phyloP scores from a whole-genome alignment of 2,329 filamentous ascomycete species.

The Teratosphaeria nubilosa region DNA sequence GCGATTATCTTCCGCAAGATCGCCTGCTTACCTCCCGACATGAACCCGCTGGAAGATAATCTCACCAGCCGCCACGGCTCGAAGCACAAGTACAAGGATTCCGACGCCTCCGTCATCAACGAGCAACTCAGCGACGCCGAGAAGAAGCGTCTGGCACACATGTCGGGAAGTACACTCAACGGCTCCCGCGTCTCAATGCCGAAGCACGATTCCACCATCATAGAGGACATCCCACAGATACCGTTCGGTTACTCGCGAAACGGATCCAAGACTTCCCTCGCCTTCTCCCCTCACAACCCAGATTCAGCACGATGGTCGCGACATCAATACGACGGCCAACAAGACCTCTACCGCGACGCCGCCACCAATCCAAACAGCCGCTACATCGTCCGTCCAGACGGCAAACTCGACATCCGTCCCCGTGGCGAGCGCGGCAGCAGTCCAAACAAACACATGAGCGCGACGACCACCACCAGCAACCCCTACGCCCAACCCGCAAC shows the following conservation, averaged over 20 bases:
- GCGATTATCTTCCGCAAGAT: slow-evolving; percentile 74
- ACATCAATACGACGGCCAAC: slow-evolving; percentile 41
- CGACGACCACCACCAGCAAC: background rate
- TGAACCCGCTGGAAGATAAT: slow-evolving; percentile 86
- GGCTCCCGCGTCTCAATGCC: slow-evolving; percentile 26
- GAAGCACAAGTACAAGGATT: slow-evolving; percentile 65
- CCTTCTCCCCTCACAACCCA: slow-evolving; percentile 42
- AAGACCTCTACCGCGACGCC: slow-evolving; percentile 25
- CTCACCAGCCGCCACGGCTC: slow-evolving; percentile 52
- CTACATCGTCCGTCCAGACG: slow-evolving; percentile 21
- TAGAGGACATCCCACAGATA: slow-evolving; percentile 40
- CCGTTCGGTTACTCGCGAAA: slow-evolving; percentile 73
- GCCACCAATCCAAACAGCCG: slow-evolving; percentile 26
- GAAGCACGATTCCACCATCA: slow-evolving; percentile 12
- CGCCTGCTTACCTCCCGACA: slow-evolving; percentile 71
- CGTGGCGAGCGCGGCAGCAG: slow-evolving; percentile 1
- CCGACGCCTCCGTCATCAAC: slow-evolving; percentile 40
- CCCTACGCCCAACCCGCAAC: background rate
- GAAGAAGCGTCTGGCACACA: slow-evolving; percentile 48
- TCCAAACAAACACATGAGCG: slow-evolving; percentile 1
- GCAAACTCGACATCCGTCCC: slow-evolving; percentile 6
- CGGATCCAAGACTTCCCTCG: slow-evolving; percentile 49
- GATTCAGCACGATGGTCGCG: slow-evolving; percentile 45
- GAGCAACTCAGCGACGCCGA: slow-evolving; percentile 14
- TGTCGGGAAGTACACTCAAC: slow-evolving; percentile 35